Conservation (phyloP, 108 stramenopile genomes). For the Schizochytrium sp. region DNA sequence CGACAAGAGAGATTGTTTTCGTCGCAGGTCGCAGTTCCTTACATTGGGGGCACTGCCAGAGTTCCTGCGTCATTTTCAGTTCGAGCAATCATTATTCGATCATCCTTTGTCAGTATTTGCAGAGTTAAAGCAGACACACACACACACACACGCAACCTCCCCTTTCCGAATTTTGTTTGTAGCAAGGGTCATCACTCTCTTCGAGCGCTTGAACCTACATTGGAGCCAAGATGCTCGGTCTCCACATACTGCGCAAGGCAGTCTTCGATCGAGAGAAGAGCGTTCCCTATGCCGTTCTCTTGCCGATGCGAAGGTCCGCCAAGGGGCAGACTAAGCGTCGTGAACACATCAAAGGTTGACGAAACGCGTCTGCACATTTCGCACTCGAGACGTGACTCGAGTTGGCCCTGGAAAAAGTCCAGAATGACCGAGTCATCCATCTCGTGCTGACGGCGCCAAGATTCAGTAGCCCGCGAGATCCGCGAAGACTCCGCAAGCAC, state of each 20-base stretch:
- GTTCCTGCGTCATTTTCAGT: not conserved
- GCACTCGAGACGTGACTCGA: conserved; percentile 72
- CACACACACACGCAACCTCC: too few relatives aligned
- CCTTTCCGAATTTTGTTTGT: too few relatives aligned
- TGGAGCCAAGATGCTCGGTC: not conserved
- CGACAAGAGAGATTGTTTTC: not conserved
- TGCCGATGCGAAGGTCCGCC: not conserved
- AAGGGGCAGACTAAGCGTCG: conserved; percentile 69
- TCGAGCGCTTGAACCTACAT: not conserved
- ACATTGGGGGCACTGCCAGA: not conserved
- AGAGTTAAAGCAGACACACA: too few relatives aligned
- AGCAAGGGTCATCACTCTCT: too few relatives aligned
- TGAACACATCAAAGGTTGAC: conserved; percentile 80
- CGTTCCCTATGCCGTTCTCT: not conserved
- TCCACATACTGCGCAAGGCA: not conserved
- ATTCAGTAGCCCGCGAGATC: conserved; percentile 26
- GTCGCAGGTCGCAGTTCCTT: not conserved
- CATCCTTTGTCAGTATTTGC: too few relatives aligned
- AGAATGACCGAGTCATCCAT: conserved; percentile 73
- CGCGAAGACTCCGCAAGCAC: not conserved
- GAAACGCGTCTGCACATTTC: conserved; percentile 67
- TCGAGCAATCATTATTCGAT: too few relatives aligned
- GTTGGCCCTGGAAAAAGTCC: conserved; percentile 75
- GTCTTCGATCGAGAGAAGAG: not conserved
- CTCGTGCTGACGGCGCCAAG: conserved; percentile 67